Evolutionary conservation across 2,329 filamentous ascomycete species (phyloP).

Genomic region (Fusarium chaquense): DNA sequence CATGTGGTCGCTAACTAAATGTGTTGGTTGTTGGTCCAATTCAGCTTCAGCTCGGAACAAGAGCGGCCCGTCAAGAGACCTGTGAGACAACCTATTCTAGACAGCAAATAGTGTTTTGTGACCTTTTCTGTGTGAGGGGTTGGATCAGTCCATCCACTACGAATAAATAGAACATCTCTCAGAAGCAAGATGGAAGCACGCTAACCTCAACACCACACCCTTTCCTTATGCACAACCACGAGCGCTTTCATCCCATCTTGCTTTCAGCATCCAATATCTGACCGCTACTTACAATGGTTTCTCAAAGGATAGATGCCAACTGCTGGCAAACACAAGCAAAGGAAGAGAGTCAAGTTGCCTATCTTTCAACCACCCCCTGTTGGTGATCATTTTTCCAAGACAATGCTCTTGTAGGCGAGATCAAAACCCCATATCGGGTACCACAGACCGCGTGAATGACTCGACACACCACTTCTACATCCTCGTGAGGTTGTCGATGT

Average conservation of each 20-base stretch:
- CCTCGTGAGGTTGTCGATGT: not conserved
- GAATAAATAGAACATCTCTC: slow-evolving; percentile 29
- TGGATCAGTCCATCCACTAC: not conserved
- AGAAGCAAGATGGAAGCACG: slow-evolving; percentile 33
- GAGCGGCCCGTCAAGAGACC: slow-evolving; percentile 1
- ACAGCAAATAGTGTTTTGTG: not conserved
- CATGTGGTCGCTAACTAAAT: not conserved
- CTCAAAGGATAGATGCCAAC: not conserved
- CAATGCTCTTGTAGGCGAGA: slow-evolving; percentile 5
- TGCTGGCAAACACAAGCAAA: slow-evolving; percentile 17
- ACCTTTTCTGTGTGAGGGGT: not conserved
- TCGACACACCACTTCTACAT: not conserved
- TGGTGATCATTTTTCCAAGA: slow-evolving; percentile 19
- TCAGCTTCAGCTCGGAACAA: not conserved
- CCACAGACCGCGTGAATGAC: slow-evolving; percentile 4
- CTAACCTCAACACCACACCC: slow-evolving; percentile 28
- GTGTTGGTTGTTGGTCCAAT: not conserved
- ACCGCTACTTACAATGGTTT: slow-evolving; percentile 9
- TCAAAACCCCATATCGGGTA: slow-evolving; percentile 1
- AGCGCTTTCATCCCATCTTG: slow-evolving; percentile 11
- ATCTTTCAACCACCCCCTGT: slow-evolving; percentile 6
- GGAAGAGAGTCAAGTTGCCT: not conserved
- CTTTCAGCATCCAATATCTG: slow-evolving; percentile 1
- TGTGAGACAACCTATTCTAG: not conserved
- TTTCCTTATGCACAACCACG: not conserved